phyloP scores from a whole-genome alignment of 2,329 filamentous ascomycete genomes.

The Cryphonectria parasitica region DNA sequence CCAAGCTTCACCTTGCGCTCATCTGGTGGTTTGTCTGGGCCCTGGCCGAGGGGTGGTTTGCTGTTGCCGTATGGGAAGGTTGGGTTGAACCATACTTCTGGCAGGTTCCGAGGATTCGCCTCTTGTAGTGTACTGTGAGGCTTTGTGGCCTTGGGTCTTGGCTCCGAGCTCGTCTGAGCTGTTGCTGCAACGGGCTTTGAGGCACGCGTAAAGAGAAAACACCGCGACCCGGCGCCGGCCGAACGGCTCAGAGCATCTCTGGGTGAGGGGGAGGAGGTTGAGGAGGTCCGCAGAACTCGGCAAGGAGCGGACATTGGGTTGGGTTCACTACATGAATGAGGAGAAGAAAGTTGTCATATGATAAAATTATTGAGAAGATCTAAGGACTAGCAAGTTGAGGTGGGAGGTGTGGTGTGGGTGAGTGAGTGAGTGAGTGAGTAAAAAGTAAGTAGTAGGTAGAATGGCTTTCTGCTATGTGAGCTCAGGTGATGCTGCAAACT shows the following conservation, averaged over 20 bases:
- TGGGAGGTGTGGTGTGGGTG: neutral
- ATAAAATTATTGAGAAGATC: neutral
- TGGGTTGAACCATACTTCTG: conserved; percentile 50
- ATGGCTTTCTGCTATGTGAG: neutral
- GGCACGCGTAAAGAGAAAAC: conserved; percentile 25
- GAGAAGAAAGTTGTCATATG: neutral
- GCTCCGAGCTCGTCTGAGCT: conserved; percentile 19
- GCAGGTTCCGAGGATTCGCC: conserved; percentile 36
- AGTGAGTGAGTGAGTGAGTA: no score
- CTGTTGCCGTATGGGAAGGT: conserved; percentile 38
- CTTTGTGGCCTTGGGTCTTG: conserved; percentile 25
- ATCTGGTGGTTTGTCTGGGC: conserved; percentile 47
- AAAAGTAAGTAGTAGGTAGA: neutral
- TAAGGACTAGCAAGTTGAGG: conserved; percentile 23
- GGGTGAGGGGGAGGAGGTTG: conserved; percentile 19
- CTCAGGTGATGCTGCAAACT: conserved; percentile 10
- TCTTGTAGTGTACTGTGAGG: conserved; percentile 32
- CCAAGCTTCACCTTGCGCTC: conserved; percentile 66
- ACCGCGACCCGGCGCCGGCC: conserved; percentile 34
- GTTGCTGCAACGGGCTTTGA: conserved; percentile 24
- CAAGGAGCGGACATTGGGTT: conserved; percentile 42
- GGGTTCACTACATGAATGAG: conserved; percentile 32
- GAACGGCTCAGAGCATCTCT: conserved; percentile 35
- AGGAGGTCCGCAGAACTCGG: conserved; percentile 36
- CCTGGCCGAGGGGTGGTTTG: conserved; percentile 30